Percentiles rank a stretch among this genome's conserved stretches.
Evolutionary conservation across 2,329 filamentous ascomycete species (phyloP).

Genomic region (Triangularia setosa): DNA sequence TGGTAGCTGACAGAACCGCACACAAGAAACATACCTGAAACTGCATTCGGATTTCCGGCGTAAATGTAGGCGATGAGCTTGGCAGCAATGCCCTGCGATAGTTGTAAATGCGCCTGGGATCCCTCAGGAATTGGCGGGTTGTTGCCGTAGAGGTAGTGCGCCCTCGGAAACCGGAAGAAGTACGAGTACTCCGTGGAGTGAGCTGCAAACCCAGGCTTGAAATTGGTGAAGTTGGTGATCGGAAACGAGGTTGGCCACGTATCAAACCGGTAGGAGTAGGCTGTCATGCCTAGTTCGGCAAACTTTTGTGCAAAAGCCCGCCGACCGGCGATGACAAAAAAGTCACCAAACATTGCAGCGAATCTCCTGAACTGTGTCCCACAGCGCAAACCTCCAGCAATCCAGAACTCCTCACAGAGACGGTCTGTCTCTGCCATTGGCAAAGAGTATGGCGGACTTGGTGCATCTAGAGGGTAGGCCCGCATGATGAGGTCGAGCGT

Average conservation of each 20-base stretch:
- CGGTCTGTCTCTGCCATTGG: constrained; percentile 1
- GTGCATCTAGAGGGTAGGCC: constrained; percentile 15
- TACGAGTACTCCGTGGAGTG: constrained; percentile 23
- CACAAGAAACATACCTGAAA: constrained; percentile 9
- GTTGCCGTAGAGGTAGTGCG: constrained; percentile 18
- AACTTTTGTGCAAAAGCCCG: constrained; percentile 11
- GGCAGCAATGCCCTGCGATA: constrained; percentile 17
- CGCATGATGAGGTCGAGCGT: constrained; percentile 13
- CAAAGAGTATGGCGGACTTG: constrained; percentile 19
- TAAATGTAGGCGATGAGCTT: constrained; percentile 20
- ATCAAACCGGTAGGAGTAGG: constrained; percentile 24
- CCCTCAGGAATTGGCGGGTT: constrained; percentile 17
- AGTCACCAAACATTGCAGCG: constrained; percentile 19
- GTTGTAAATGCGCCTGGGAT: constrained; percentile 15
- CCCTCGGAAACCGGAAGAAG: constrained; percentile 17
- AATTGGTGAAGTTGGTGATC: constrained; percentile 5
- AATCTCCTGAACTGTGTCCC: constrained; percentile 17
- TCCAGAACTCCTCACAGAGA: constrained; percentile 17
- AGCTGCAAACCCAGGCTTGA: constrained; percentile 19
- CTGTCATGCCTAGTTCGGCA: constrained; percentile 14
- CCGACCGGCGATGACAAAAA: constrained; percentile 8
- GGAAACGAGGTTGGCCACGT: constrained; percentile 22
- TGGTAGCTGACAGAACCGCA: neutral
- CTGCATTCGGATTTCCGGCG: constrained; percentile 17
- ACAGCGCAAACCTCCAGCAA: constrained; percentile 13